Evolutionary conservation across 2,329 filamentous ascomycete genomes (phyloP).

Genomic region (Cordyceps fumosorosea): DNA sequence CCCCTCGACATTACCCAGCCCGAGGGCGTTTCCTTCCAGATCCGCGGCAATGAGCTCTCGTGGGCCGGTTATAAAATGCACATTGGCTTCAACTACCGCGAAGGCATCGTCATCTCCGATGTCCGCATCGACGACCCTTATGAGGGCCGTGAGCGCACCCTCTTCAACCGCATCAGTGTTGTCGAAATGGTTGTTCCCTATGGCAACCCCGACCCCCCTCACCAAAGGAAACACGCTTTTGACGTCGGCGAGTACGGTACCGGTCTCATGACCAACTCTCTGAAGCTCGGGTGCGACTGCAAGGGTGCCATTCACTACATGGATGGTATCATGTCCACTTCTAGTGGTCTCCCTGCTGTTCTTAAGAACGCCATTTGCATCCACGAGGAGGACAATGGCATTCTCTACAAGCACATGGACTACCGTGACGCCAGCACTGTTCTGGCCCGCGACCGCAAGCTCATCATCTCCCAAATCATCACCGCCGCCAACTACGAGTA

Average conservation of each 20-base stretch:
- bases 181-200: slow-evolving; percentile 69
- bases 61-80: slow-evolving; percentile 66
- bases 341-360: slow-evolving; percentile 58
- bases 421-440: slow-evolving; percentile 53
- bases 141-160: slow-evolving; percentile 39
- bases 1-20: slow-evolving; percentile 35
- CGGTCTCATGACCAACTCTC: slow-evolving; percentile 60
- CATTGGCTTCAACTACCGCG: slow-evolving; percentile 65
- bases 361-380: slow-evolving; percentile 49
- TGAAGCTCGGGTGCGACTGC: slow-evolving; percentile 60
- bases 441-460: slow-evolving; percentile 49
- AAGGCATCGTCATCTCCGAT: slow-evolving; percentile 65
- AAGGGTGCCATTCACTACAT: slow-evolving; percentile 61
- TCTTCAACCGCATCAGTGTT: slow-evolving; percentile 62
- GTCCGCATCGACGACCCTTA: slow-evolving; percentile 53
- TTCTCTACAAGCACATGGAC: slow-evolving; percentile 60
- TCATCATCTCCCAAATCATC: slow-evolving; percentile 59
- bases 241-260: slow-evolving; percentile 63
- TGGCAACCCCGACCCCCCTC: slow-evolving; percentile 55
- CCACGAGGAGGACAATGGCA: slow-evolving; percentile 42
- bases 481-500: slow-evolving; percentile 63
- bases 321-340: slow-evolving; percentile 55
- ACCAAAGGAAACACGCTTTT: slow-evolving; percentile 61
- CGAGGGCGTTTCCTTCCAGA: slow-evolving; percentile 35
- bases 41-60: slow-evolving; percentile 41